Percentiles rank a stretch among this genome's conserved stretches.
phyloP scores from a whole-genome alignment of 1,284 basidiomycete species.

The Sporisorium reilianum region DNA sequence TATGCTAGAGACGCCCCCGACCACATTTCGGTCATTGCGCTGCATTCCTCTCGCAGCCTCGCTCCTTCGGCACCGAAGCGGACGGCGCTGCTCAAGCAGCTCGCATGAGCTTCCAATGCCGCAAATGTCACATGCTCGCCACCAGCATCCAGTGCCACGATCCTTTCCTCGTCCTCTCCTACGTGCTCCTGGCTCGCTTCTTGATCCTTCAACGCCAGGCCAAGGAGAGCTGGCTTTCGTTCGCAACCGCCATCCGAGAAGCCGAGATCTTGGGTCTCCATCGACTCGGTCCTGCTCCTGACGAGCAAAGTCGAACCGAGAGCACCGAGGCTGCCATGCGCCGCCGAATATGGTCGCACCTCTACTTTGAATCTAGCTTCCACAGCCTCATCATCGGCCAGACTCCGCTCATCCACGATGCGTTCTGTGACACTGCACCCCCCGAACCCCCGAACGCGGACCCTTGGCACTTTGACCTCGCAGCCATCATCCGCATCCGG shows the following conservation, averaged over 20 bases:
- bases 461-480: neutral
- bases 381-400: constrained; percentile 26
- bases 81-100: constrained; percentile 12
- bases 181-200: constrained; percentile 18
- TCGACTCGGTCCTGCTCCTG: constrained; percentile 13
- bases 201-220: constrained; percentile 31
- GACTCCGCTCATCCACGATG: constrained; percentile 24
- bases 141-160: constrained; percentile 23
- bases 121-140: constrained; percentile 17
- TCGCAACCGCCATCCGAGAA: constrained; percentile 12
- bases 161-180: constrained; percentile 15
- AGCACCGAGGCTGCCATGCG: constrained; percentile 7
- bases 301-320: neutral
- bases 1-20: constrained; percentile 23
- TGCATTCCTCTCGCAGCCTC: constrained; percentile 17
- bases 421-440: constrained; percentile 17
- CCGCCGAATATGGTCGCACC: constrained; percentile 19
- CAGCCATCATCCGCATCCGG: constrained; percentile 7
- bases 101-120: constrained; percentile 11
- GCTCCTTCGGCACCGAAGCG: constrained; percentile 11
- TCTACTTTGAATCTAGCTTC: constrained; percentile 22
- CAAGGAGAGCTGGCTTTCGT: constrained; percentile 27
- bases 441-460: neutral
- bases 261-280: constrained; percentile 29
- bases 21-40: constrained; percentile 23